These are phyloP conservation scores for Coemansia sp. DNA, from an alignment of 192 early-diverging fungal species.

Conservation along the genomic window DNA sequence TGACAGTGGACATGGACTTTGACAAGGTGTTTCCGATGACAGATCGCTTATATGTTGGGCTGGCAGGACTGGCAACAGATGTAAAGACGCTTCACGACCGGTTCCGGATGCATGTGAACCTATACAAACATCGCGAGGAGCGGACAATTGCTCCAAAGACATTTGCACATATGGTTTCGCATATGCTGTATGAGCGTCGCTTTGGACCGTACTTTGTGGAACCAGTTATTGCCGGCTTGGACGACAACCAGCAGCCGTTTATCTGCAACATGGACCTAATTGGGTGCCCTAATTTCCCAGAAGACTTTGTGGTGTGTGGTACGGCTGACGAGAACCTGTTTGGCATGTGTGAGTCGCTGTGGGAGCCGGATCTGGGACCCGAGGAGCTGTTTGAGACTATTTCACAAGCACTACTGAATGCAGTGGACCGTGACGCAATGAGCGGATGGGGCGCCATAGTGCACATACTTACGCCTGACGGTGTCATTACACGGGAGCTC, in stretches of 20 bases:
- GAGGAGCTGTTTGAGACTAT: constrained; percentile 98
- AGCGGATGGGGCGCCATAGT: constrained; percentile 97
- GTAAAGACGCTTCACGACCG: constrained; percentile 89
- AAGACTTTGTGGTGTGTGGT: constrained; percentile 94
- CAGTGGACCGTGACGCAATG: constrained; percentile 90
- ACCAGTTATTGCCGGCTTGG: constrained; percentile 92
- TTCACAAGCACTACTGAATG: constrained; percentile 89
- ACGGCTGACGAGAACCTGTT: constrained; percentile 83
- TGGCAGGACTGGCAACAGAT: constrained; percentile 94
- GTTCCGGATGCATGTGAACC: constrained; percentile 91
- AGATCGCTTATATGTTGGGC: constrained; percentile 82
- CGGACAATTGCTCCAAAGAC: constrained; percentile 93
- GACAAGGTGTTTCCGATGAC: constrained; percentile 88
- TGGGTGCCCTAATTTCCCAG: constrained; percentile 88
- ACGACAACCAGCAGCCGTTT: constrained; percentile 84
- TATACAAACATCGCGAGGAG: constrained; percentile 95
- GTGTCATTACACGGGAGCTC: constrained; percentile 83
- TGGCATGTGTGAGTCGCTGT: constrained; percentile 95
- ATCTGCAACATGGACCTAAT: constrained; percentile 95
- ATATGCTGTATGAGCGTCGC: constrained; percentile 91
- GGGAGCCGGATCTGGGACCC: constrained; percentile 96
- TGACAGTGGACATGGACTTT: constrained; percentile 94
- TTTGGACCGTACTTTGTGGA: constrained; percentile 96
- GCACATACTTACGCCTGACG: constrained; percentile 84
- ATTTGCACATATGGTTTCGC: constrained; percentile 89